Evolutionary conservation across 176 grass and related monocot species (phyloP), one percentile per base, ranked within the genome.

Genomic region (Avena sativa): DNA sequence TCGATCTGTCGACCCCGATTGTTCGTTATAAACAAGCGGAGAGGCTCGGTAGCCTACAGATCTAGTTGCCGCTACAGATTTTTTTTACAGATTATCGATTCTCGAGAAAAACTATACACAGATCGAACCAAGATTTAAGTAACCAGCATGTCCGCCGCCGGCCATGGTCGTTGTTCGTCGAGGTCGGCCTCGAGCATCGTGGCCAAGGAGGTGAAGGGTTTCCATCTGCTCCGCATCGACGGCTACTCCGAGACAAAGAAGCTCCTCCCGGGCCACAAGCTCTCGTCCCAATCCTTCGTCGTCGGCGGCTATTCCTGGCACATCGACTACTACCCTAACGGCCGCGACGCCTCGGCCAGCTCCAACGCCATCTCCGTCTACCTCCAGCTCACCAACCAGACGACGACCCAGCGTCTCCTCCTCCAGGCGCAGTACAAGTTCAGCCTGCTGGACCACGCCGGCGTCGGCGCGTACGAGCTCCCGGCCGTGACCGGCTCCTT

Each of bases 261-360:
- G 38, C 20, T 72, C 38, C 17, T 72, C 40, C 34, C 17, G 17
- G 17, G 38, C 69, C 19, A 44, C 3, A n/a, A 72, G 17, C 44
- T 72, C 69, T 5, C 5, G 3, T 72, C 69, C 19, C 9, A 10
- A 8, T 3, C 5, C 7, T 72, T 72, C 40, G 1, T 2, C 69
- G 40, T 46, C 38, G 69, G 69, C 1, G 69, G 19, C 8, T 38
- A 72, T 4, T 9, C 16, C 1, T 72, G 36, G 69, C 19, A 4
- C 69, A 72, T 72, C 8, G 9, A 46, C 8, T 72, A 72, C 36
- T 47, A 72, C 69, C 69, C 69, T 38, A 72, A 72, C 17, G 69
- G 69, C 38, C 4, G 10, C 19, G 69, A 72, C 16, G 6, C 15
- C 69, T 5, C 23, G 17, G 30, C 25, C 2, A 72, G 44, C 9